These are phyloP conservation scores for Erysimum pusillum DNA, from an alignment of 441 rosid genomes.

Conservation along the genomic window DNA sequence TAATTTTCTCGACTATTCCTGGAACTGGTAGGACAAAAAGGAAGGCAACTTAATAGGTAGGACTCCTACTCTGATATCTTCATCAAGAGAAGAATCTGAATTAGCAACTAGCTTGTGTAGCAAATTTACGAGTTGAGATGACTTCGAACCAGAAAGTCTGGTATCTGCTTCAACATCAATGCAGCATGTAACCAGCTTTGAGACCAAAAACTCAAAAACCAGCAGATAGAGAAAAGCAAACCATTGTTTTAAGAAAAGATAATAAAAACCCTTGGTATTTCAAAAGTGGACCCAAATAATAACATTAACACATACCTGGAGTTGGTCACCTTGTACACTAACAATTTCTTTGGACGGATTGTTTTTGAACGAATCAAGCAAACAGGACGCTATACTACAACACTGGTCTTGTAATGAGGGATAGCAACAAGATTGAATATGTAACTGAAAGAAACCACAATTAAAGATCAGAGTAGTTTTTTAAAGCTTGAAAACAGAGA, in stretches of 20 bases:
- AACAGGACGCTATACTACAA: slow-evolving; percentile 72
- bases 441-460: slow-evolving; percentile 68
- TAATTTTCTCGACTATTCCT: too few relatives aligned
- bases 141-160: too few relatives aligned
- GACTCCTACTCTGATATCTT: too few relatives aligned
- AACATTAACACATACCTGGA: slow-evolving; percentile 69
- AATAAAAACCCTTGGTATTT: not conserved
- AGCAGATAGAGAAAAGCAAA: slow-evolving; percentile 31
- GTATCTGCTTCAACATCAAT: slow-evolving; percentile 57
- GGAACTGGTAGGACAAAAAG: too few relatives aligned
- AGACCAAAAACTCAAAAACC: slow-evolving; percentile 78
- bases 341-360: slow-evolving; percentile 72
- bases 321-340: slow-evolving; percentile 89
- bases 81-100: too few relatives aligned
- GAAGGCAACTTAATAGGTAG: too few relatives aligned
- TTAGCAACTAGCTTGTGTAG: too few relatives aligned
- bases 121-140: too few relatives aligned
- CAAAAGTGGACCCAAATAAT: slow-evolving; percentile 12
- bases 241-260: not conserved
- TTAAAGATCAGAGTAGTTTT: slow-evolving; percentile 23
- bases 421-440: slow-evolving; percentile 83
- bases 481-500: slow-evolving; percentile 7
- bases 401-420: slow-evolving; percentile 91
- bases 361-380: slow-evolving; percentile 66
- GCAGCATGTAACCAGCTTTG: slow-evolving; percentile 92